Conservation (phyloP, 2,329 filamentous ascomycete species). For the Colletotrichum camelliae region DNA sequence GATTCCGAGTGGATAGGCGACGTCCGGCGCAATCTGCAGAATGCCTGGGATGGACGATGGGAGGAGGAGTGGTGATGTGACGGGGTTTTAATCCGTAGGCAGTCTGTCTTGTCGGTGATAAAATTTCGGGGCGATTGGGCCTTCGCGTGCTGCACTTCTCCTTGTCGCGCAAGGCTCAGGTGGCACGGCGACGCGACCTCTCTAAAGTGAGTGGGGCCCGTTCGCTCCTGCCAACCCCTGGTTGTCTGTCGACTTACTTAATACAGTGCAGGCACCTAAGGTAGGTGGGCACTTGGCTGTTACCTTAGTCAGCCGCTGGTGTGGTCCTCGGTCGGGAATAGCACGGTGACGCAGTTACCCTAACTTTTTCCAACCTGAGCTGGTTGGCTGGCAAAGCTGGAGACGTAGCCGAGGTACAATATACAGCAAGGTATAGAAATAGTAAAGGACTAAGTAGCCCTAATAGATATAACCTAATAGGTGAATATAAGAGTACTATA, state of each 20-base stretch:
- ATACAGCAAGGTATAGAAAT: too few relatives aligned
- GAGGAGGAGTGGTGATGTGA: background rate
- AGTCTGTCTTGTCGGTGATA: constrained; percentile 2
- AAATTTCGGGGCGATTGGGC: constrained; percentile 16
- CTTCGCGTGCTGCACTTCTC: constrained; percentile 1
- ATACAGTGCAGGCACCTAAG: background rate
- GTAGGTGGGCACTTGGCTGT: background rate
- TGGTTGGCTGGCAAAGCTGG: background rate
- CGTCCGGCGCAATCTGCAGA: background rate
- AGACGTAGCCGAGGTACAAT: too few relatives aligned
- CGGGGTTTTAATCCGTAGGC: background rate
- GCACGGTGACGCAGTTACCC: background rate
- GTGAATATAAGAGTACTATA: too few relatives aligned
- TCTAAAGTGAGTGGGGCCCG: constrained; percentile 15
- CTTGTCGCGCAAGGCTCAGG: constrained; percentile 16
- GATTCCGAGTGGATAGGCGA: background rate
- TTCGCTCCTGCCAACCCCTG: background rate
- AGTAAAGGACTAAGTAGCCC: too few relatives aligned
- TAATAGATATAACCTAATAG: too few relatives aligned
- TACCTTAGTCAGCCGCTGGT: background rate
- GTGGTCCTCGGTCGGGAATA: background rate
- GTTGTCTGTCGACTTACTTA: background rate
- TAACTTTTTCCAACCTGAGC: background rate
- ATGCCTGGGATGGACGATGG: background rate
- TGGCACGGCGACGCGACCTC: constrained; percentile 22